Evolutionary conservation across 768 basidiomycete species (phyloP).

Genomic region (Grammothele lineata): DNA sequence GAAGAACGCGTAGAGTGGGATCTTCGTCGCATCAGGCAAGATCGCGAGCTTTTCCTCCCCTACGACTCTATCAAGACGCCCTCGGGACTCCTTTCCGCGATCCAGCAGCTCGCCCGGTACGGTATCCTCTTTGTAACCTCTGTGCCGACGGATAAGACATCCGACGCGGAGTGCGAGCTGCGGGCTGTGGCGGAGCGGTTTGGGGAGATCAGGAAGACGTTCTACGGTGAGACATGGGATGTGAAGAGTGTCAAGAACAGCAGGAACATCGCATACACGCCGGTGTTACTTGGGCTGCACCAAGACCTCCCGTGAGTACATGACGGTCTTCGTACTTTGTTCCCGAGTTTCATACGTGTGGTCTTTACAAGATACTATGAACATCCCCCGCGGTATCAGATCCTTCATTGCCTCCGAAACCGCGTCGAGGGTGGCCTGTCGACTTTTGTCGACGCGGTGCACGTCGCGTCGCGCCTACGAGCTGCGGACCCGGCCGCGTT

Average conservation of each 20-base stretch:
- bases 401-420: conserved; percentile 87
- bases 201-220: conserved; percentile 77
- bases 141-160: conserved; percentile 62
- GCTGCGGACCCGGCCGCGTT: conserved; percentile 47
- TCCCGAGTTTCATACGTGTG: neutral
- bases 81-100: conserved; percentile 48
- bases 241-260: conserved; percentile 73
- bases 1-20: conserved; percentile 42
- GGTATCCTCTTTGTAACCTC: conserved; percentile 72
- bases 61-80: conserved; percentile 49
- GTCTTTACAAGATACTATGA: conserved; percentile 69
- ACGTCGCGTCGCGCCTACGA: conserved; percentile 54
- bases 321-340: too few relatives aligned
- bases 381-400: conserved; percentile 87
- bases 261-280: conserved; percentile 93
- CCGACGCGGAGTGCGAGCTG: conserved; percentile 61
- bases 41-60: conserved; percentile 47
- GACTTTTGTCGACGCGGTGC: conserved; percentile 79
- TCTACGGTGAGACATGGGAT: conserved; percentile 89
- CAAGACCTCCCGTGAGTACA: conserved; percentile 82
- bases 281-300: conserved; percentile 82
- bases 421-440: conserved; percentile 80
- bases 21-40: conserved; percentile 30
- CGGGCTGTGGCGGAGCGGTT: conserved; percentile 61
- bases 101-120: conserved; percentile 65